Evolutionary conservation across 2,329 filamentous ascomycete species (phyloP).

Genomic region (Clonostachys rosea): DNA sequence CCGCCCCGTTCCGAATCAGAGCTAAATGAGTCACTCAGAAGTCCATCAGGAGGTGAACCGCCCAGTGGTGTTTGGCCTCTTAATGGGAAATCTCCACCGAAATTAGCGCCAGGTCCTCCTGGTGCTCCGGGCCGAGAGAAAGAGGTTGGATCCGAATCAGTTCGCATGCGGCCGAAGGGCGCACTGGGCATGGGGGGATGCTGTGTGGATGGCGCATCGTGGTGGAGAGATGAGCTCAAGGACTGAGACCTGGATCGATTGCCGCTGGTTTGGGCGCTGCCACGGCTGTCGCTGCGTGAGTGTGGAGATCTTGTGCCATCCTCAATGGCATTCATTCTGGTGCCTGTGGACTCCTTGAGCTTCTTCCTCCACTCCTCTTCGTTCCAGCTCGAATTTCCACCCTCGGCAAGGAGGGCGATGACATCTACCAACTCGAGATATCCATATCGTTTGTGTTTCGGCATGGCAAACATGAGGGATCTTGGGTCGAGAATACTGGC

Average conservation of each 20-base stretch:
- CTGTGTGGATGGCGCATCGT: background rate
- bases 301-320: slow-evolving; percentile 29
- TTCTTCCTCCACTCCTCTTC: slow-evolving; percentile 88
- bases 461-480: slow-evolving; percentile 98
- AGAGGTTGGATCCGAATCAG: slow-evolving; percentile 34
- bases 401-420: slow-evolving; percentile 69
- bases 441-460: slow-evolving; percentile 79
- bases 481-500: slow-evolving; percentile 82
- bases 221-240: slow-evolving; percentile 1
- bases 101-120: background rate
- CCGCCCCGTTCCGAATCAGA: slow-evolving; percentile 49
- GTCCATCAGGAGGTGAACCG: slow-evolving; percentile 35
- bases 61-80: background rate
- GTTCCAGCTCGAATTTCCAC: slow-evolving; percentile 72
- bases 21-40: slow-evolving; percentile 39
- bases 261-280: slow-evolving; percentile 40
- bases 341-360: slow-evolving; percentile 82
- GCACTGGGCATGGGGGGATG: background rate
- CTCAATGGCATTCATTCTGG: slow-evolving; percentile 65
- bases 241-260: slow-evolving; percentile 28
- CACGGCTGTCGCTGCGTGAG: slow-evolving; percentile 45
- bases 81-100: background rate
- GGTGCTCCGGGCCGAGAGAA: slow-evolving; percentile 12
- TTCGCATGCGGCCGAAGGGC: slow-evolving; percentile 30
- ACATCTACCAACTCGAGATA: slow-evolving; percentile 90